Evolutionary conservation across 257 asterid genomes (phyloP).

Genomic region (Perilla frutescens): DNA sequence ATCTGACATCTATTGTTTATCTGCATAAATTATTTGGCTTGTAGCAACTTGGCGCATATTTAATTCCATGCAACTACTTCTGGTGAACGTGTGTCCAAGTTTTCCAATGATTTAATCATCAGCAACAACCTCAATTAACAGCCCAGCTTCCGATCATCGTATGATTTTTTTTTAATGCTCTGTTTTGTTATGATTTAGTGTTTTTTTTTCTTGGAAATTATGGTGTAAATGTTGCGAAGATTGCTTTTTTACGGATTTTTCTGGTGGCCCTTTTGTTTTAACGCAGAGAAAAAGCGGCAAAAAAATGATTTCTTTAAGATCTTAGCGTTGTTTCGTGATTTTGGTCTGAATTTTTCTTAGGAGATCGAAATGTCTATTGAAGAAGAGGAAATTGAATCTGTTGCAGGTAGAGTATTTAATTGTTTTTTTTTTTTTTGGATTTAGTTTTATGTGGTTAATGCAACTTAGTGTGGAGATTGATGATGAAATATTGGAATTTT

Average conservation of each 20-base stretch:
- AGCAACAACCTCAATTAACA: constrained; percentile 33
- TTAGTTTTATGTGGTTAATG: background rate
- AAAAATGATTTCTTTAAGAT: constrained; percentile 32
- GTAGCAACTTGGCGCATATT: constrained; percentile 27
- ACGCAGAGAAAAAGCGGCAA: constrained; percentile 39
- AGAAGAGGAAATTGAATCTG: constrained; percentile 35
- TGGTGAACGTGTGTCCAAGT: constrained; percentile 49
- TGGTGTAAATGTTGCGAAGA: constrained; percentile 1
- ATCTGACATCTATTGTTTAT: background rate
- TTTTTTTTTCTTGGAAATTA: constrained; percentile 17
- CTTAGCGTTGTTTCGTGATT: constrained; percentile 29
- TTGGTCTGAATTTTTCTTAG: constrained; percentile 24
- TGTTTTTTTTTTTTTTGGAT: background rate
- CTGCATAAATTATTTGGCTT: constrained; percentile 21
- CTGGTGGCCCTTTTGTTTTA: constrained; percentile 22
- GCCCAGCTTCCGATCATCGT: constrained; percentile 34
- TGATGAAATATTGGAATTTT: background rate
- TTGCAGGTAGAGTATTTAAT: constrained; percentile 30
- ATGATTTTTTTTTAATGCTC: constrained; percentile 8
- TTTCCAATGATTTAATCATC: constrained; percentile 32
- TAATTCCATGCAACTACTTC: constrained; percentile 51
- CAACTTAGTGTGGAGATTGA: background rate
- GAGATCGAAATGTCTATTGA: constrained; percentile 45
- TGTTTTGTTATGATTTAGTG: background rate
- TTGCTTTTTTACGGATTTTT: constrained; percentile 17